Base-by-base conservation (phyloP, 1,284 basidiomycete species). In the Irpex sp. region DNA sequence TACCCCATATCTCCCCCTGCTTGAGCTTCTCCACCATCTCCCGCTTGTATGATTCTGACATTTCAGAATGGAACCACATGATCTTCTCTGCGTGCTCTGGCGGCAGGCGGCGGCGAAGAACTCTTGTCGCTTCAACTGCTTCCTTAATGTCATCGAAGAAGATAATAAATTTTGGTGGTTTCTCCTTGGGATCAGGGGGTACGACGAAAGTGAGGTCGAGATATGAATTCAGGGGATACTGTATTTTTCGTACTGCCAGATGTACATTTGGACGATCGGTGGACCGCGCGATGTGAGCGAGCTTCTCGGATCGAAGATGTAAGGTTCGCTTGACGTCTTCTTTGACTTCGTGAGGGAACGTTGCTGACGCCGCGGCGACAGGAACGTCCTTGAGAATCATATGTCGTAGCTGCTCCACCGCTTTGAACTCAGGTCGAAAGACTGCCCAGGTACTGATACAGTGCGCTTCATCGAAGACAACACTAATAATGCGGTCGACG, bases 401-500 rank as follows among this genome's bases (percentile, higher is more conserved):
- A n/a, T 59, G 62, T 31, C 40, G 19, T 11, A 64, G 26, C 19
- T 47, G n/a, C 9, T 51, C 66, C 36, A 74, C 51, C 21, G 74
- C 48, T 9, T 62, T 60, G 67, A 74, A 79, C 62, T 77, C 73
- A 6, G 66, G 69, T 2, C 72, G 68, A 63, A 79, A 78, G 0
- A 51, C 37, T 8, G 75, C 75, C 78, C 77, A 79, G 54, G 70
- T 62, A 40, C 70, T 74, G 44, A 77, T 70, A 61, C 76, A 78
- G 52, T 80, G 77, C 0, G 62, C 77, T 66, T 80, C 75, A 63
- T 79, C 77, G 56, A 75, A 73, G 0, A 73, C 65, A 15, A 79
- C 54, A 62, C 67, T 71, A 6, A 75, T 40, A 2, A 79, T 47
- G 2, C 58, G 47, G 2, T 37, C 60, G 13, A 66, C 68, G 55